A percentile compares a stretch with the other conserved stretches of the same genome.
Evolutionary conservation across 2,329 filamentous ascomycete genomes (phyloP).

Genomic region (Tolypocladium inflatum): DNA sequence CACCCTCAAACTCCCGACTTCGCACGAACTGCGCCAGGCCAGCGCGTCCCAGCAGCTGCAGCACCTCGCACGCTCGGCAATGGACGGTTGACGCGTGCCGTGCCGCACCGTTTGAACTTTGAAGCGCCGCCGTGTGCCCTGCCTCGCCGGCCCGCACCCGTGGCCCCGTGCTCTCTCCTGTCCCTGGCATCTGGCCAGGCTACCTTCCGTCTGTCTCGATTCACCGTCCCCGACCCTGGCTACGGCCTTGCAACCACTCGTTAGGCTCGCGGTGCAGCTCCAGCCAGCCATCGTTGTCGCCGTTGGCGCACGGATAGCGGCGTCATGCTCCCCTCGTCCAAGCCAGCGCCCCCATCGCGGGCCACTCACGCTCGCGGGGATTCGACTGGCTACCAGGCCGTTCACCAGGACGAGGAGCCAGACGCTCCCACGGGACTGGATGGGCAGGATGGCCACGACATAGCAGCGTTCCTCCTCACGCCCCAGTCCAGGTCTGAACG

Average conservation of each 20-base stretch:
- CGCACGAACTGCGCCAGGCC: not conserved
- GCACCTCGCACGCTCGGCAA: not conserved
- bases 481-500: slow-evolving; percentile 12
- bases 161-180: not conserved
- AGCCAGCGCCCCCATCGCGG: slow-evolving; percentile 4
- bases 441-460: slow-evolving; percentile 5
- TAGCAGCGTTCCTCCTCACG: slow-evolving; percentile 3
- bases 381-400: slow-evolving; percentile 19
- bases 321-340: not conserved
- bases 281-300: not conserved
- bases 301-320: not conserved
- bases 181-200: not conserved
- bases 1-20: not conserved
- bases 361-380: slow-evolving; percentile 1
- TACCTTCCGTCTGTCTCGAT: not conserved
- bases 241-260: not conserved
- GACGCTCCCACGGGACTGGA: slow-evolving; percentile 3
- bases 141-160: not conserved
- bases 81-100: not conserved
- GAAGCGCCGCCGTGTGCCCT: not conserved
- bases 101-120: not conserved
- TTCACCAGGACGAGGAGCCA: slow-evolving; percentile 21
- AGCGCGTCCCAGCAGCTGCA: not conserved
- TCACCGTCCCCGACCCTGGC: not conserved
- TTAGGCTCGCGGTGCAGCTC: not conserved